These are phyloP conservation scores for Calocybe indica DNA, from an alignment of 768 basidiomycete genomes.

Conservation along the genomic window DNA sequence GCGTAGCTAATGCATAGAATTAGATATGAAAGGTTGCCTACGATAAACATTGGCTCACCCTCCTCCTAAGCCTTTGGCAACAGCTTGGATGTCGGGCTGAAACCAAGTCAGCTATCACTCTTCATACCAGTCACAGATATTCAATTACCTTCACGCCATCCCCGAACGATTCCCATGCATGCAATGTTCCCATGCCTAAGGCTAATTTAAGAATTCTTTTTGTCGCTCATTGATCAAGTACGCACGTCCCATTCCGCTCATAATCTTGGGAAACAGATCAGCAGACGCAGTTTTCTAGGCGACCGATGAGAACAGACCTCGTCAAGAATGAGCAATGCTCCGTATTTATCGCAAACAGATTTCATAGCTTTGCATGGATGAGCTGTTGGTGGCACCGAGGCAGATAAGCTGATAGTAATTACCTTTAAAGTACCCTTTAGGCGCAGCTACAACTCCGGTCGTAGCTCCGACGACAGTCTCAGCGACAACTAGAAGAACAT, in stretches of 20 bases:
- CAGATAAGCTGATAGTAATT: background rate
- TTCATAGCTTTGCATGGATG: slow-evolving; percentile 50
- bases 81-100: slow-evolving; percentile 79
- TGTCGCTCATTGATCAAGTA: slow-evolving; percentile 7
- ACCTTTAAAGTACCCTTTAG: slow-evolving; percentile 77
- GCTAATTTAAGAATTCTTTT: background rate
- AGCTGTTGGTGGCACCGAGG: background rate
- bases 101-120: background rate
- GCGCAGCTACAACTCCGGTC: slow-evolving; percentile 68
- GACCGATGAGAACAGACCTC: slow-evolving; percentile 41
- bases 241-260: slow-evolving; percentile 89
- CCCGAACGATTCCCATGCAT: slow-evolving; percentile 82
- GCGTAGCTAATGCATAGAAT: slow-evolving; percentile 50
- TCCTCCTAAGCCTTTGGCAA: slow-evolving; percentile 88
- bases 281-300: background rate
- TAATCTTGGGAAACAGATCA: slow-evolving; percentile 33
- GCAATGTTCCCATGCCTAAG: slow-evolving; percentile 82
- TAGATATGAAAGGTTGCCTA: background rate
- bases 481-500: slow-evolving; percentile 51
- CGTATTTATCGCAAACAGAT: slow-evolving; percentile 73
- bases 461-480: slow-evolving; percentile 88
- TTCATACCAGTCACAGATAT: background rate
- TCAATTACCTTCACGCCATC: slow-evolving; percentile 43
- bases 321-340: slow-evolving; percentile 78
- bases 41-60: slow-evolving; percentile 41